Conservation (phyloP, 2,329 filamentous ascomycete genomes). For the Penicillium hordei region DNA sequence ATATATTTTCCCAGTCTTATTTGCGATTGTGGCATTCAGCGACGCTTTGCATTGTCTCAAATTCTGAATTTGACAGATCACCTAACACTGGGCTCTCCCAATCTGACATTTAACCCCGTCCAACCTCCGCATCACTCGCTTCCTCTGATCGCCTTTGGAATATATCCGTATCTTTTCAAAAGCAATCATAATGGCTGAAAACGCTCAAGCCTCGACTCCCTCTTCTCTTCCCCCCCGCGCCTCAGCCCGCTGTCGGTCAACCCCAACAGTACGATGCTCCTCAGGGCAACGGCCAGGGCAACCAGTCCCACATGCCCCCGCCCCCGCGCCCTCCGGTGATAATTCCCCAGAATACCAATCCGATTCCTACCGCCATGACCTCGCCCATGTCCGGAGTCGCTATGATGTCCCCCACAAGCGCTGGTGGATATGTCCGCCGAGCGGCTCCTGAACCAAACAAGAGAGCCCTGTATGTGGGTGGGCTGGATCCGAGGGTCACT, state of each 20-base stretch:
- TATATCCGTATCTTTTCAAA: slow-evolving; percentile 23
- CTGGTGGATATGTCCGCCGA: slow-evolving; percentile 78
- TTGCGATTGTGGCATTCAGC: slow-evolving; percentile 24
- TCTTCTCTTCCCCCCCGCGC: slow-evolving; percentile 67
- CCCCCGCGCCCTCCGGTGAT: slow-evolving; percentile 78
- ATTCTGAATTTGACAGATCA: slow-evolving; percentile 12
- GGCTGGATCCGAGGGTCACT: slow-evolving; percentile 89
- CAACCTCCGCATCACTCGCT: slow-evolving; percentile 24
- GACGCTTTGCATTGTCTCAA: slow-evolving; percentile 29
- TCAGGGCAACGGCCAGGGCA: slow-evolving; percentile 67
- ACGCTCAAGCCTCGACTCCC: slow-evolving; percentile 61
- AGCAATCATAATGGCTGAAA: slow-evolving; percentile 70
- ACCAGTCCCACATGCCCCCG: slow-evolving; percentile 78
- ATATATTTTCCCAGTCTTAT: slow-evolving; percentile 9
- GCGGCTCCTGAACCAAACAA: slow-evolving; percentile 98
- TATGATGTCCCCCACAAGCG: slow-evolving; percentile 82
- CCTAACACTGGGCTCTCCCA: not conserved
- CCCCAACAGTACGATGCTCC: slow-evolving; percentile 70
- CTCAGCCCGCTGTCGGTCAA: slow-evolving; percentile 63
- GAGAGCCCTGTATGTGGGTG: slow-evolving; percentile 92
- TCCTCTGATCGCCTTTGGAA: slow-evolving; percentile 20
- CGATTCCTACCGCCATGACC: slow-evolving; percentile 87
- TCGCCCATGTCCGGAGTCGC: slow-evolving; percentile 72
- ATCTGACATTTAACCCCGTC: slow-evolving; percentile 12
- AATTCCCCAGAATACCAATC: slow-evolving; percentile 95